Conservation (phyloP, 257 asterid species). For the Solanum paucissectum region DNA sequence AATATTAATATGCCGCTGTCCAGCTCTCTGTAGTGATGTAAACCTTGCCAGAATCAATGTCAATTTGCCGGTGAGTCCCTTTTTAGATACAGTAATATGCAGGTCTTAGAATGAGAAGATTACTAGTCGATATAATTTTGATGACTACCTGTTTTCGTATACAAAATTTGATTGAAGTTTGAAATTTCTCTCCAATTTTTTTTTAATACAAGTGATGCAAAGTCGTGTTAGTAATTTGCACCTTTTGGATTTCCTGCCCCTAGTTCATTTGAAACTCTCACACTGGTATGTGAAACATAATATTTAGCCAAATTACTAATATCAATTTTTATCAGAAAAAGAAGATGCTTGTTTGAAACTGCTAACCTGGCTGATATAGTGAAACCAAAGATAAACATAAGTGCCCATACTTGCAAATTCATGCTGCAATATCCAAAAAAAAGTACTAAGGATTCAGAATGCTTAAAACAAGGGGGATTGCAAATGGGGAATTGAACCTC, state of each 20-base stretch:
- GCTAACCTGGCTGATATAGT: constrained; percentile 22
- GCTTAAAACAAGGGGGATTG: background rate
- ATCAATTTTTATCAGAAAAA: too few species aligned
- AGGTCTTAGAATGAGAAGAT: background rate
- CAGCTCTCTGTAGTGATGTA: constrained; percentile 2
- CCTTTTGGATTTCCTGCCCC: constrained; percentile 27
- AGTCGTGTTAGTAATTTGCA: background rate
- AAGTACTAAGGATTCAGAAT: background rate
- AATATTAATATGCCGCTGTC: background rate
- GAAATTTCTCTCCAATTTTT: background rate
- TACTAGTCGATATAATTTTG: background rate
- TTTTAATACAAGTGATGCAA: background rate
- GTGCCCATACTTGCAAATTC: constrained; percentile 25
- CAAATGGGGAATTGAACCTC: background rate
- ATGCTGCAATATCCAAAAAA: constrained; percentile 7
- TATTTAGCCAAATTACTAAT: background rate
- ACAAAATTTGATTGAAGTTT: background rate
- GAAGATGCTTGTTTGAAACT: background rate
- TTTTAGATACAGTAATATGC: background rate
- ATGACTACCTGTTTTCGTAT: background rate
- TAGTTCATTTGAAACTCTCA: constrained; percentile 32
- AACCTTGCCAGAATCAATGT: background rate
- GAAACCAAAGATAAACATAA: constrained; percentile 29
- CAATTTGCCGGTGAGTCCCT: background rate
- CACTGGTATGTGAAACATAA: constrained; percentile 10